phyloP scores from a whole-genome alignment of 768 basidiomycete genomes.

The Collybia sp. region DNA sequence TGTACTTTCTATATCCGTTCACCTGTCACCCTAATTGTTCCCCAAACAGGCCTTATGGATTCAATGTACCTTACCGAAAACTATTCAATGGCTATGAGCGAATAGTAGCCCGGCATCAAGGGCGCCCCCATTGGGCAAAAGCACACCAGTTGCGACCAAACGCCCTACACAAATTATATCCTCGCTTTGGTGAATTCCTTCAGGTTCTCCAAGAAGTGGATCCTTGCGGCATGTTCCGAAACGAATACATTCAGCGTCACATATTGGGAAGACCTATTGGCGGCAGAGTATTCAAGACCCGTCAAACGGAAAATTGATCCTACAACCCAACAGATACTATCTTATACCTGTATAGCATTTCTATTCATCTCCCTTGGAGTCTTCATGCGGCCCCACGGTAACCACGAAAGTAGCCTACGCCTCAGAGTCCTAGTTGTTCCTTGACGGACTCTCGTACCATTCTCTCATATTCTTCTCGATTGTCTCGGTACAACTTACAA shows the following conservation, averaged over 20 bases:
- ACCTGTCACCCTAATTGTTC: constrained; percentile 3
- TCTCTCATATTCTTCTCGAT: constrained; percentile 84
- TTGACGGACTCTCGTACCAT: constrained; percentile 78
- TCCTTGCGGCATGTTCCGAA: constrained; percentile 73
- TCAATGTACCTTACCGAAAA: constrained; percentile 74
- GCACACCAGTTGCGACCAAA: constrained; percentile 70
- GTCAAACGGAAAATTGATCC: constrained; percentile 11
- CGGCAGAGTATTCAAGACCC: constrained; percentile 35
- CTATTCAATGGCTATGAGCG: constrained; percentile 75
- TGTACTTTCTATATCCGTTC: constrained; percentile 21
- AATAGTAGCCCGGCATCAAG: constrained; percentile 64
- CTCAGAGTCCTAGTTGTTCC: constrained; percentile 77
- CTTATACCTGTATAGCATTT: background rate
- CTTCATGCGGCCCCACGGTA: constrained; percentile 1
- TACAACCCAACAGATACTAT: background rate
- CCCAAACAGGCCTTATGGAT: constrained; percentile 73
- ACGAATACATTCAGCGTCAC: constrained; percentile 87
- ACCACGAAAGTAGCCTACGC: constrained; percentile 2
- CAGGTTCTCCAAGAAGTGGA: constrained; percentile 66
- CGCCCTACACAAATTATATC: constrained; percentile 65
- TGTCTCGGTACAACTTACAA: constrained; percentile 93
- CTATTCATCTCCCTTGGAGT: background rate
- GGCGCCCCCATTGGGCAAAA: constrained; percentile 97
- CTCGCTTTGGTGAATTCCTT: constrained; percentile 76
- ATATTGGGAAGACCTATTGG: constrained; percentile 59